These are phyloP conservation scores for Aphanomyces invadans DNA, from an alignment of 352 stramenopile species.

Conservation along the genomic window DNA sequence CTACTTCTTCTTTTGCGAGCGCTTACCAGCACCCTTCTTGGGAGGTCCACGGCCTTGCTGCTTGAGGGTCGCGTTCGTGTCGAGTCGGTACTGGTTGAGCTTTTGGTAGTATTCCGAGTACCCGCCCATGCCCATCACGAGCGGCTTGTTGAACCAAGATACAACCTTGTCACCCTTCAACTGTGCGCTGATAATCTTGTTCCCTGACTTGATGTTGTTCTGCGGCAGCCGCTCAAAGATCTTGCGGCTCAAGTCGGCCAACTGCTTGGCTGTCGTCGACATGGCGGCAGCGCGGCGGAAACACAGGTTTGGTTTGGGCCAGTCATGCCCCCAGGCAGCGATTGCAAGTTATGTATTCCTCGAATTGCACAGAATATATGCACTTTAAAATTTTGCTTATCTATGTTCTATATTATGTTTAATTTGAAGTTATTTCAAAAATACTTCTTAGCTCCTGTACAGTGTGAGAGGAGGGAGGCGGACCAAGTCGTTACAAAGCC, in stretches of 20 bases:
- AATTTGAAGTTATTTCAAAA: too few relatives aligned
- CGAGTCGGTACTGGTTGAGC: conserved; percentile 64
- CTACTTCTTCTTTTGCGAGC: conserved; percentile 68
- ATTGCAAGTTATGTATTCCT: too few relatives aligned
- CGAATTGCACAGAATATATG: too few relatives aligned
- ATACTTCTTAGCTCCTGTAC: too few relatives aligned
- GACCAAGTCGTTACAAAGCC: too few relatives aligned
- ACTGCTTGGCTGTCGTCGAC: conserved; percentile 36
- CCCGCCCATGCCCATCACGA: conserved; percentile 58
- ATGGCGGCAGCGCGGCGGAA: background rate
- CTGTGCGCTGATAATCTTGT: conserved; percentile 86
- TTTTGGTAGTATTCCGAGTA: conserved; percentile 83
- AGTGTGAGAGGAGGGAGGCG: too few relatives aligned
- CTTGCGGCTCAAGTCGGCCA: conserved; percentile 76
- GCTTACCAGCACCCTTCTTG: conserved; percentile 85
- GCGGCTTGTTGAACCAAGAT: conserved; percentile 82
- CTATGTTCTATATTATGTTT: too few relatives aligned
- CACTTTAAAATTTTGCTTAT: too few relatives aligned
- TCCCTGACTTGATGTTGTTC: conserved; percentile 68
- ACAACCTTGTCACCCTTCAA: conserved; percentile 80
- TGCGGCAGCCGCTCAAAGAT: conserved; percentile 85
- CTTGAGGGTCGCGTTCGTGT: conserved; percentile 80
- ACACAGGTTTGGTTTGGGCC: conserved; percentile 1
- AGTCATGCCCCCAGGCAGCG: background rate
- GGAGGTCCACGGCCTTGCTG: conserved; percentile 75